A percentile compares a stretch with the other conserved stretches of the same genome.
These are phyloP conservation scores for Dentipellis sp. DNA, from an alignment of 768 basidiomycete species.

Conservation along the genomic window DNA sequence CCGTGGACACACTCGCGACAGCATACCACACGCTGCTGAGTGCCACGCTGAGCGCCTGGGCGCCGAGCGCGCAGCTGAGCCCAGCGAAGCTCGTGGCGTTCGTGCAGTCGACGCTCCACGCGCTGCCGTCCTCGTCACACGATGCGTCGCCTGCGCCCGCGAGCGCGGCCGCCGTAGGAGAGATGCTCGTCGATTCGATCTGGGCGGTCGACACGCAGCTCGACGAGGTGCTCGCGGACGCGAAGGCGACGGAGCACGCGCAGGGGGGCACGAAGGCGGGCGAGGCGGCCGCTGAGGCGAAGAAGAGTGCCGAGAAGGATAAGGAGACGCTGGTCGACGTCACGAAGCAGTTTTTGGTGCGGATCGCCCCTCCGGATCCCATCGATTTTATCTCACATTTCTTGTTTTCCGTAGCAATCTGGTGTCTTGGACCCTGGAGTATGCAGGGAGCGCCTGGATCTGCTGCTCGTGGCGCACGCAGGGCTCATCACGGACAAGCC, in stretches of 20 bases:
- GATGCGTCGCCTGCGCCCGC: slow-evolving; percentile 26
- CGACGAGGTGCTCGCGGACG: slow-evolving; percentile 59
- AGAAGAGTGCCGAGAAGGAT: slow-evolving; percentile 50
- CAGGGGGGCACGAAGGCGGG: background rate
- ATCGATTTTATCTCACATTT: background rate
- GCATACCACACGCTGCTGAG: slow-evolving; percentile 62
- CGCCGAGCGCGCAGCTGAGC: slow-evolving; percentile 36
- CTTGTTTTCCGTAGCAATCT: slow-evolving; percentile 33
- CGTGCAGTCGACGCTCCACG: slow-evolving; percentile 48
- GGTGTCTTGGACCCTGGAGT: slow-evolving; percentile 48
- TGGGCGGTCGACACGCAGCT: slow-evolving; percentile 76
- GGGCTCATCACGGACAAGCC: slow-evolving; percentile 63
- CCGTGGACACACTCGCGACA: slow-evolving; percentile 49
- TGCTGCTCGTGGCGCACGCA: slow-evolving; percentile 48
- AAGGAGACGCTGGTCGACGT: slow-evolving; percentile 49
- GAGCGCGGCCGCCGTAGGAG: slow-evolving; percentile 44
- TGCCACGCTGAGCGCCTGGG: slow-evolving; percentile 49
- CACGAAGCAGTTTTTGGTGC: slow-evolving; percentile 54
- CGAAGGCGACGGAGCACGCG: slow-evolving; percentile 26
- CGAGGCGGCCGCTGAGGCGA: slow-evolving; percentile 18
- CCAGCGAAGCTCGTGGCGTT: slow-evolving; percentile 50
- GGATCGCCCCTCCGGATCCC: slow-evolving; percentile 16
- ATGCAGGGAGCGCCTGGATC: slow-evolving; percentile 71
- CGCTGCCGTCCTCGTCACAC: slow-evolving; percentile 60
- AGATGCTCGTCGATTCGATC: slow-evolving; percentile 67